Evolutionary conservation across 2,329 filamentous ascomycete species (phyloP).

Genomic region (Neofusicoccum sp.): DNA sequence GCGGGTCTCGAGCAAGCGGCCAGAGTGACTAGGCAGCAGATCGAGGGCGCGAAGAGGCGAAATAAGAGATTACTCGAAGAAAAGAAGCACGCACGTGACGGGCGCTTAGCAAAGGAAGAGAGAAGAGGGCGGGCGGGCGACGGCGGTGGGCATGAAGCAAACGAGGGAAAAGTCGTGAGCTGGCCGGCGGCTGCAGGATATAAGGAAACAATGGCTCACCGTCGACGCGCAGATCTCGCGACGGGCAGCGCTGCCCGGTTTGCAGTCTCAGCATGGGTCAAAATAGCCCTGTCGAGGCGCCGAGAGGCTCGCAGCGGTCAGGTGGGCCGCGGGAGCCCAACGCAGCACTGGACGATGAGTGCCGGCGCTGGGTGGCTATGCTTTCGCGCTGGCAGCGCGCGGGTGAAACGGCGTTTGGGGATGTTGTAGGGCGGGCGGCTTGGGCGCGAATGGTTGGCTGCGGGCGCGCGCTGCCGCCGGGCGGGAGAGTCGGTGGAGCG

Average conservation of each 20-base stretch:
- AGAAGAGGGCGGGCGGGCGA: slow-evolving; percentile 9
- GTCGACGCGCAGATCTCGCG: too few species aligned
- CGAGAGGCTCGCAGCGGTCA: not conserved
- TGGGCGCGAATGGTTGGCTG: slow-evolving; percentile 6
- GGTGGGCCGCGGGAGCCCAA: slow-evolving; percentile 14
- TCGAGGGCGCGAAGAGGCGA: slow-evolving; percentile 9
- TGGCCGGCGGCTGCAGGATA: slow-evolving; percentile 13
- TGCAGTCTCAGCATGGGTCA: slow-evolving; percentile 10
- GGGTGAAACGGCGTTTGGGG: slow-evolving; percentile 14
- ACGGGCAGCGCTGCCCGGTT: not conserved
- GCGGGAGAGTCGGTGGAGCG: slow-evolving; percentile 8
- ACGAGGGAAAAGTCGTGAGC: slow-evolving; percentile 5
- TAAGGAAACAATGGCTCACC: slow-evolving; percentile 1
- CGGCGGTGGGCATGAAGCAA: slow-evolving; percentile 8
- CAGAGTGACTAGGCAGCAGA: not conserved
- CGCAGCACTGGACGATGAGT: not conserved
- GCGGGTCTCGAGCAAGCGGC: not conserved
- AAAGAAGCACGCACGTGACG: slow-evolving; percentile 2
- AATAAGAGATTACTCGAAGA: slow-evolving; percentile 9
- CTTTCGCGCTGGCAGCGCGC: slow-evolving; percentile 14
- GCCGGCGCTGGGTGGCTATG: slow-evolving; percentile 16
- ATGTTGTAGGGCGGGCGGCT: slow-evolving; percentile 7
- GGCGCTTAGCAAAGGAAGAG: slow-evolving; percentile 16
- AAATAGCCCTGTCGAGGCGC: slow-evolving; percentile 11
- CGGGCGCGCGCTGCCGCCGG: not conserved